These are phyloP conservation scores for Golubevia sp. DNA, from an alignment of 1,284 basidiomycete species.

Conservation along the genomic window DNA sequence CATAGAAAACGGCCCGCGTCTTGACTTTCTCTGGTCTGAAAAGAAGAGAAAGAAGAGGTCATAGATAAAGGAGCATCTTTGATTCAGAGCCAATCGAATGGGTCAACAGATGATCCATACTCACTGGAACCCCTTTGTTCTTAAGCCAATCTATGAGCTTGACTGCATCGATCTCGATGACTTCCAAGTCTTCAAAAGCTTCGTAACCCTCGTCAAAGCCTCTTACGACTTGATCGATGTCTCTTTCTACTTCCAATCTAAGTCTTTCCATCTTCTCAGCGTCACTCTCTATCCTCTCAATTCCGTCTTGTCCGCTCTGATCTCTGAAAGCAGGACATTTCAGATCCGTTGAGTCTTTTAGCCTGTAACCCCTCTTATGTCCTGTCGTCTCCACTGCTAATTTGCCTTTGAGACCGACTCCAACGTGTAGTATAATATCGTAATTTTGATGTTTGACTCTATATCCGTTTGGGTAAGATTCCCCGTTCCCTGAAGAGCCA, in stretches of 20 bases:
- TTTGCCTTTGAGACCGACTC: slow-evolving; percentile 16
- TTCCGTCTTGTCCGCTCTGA: background rate
- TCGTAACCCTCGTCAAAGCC: slow-evolving; percentile 22
- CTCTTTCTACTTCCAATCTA: background rate
- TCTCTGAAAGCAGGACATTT: background rate
- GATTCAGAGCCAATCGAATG: too few relatives aligned
- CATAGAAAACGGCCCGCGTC: slow-evolving; percentile 31
- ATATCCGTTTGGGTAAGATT: slow-evolving; percentile 16
- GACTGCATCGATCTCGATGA: slow-evolving; percentile 7
- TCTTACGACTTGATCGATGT: background rate
- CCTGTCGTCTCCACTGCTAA: slow-evolving; percentile 25
- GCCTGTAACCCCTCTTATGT: slow-evolving; percentile 19
- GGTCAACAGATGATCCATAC: background rate
- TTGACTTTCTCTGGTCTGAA: background rate
- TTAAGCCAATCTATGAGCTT: slow-evolving; percentile 14
- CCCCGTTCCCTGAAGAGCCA: slow-evolving; percentile 4
- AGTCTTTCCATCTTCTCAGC: slow-evolving; percentile 1
- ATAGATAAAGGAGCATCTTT: too few relatives aligned
- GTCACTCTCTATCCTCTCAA: background rate
- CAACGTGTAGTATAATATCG: slow-evolving; percentile 30
- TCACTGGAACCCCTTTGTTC: slow-evolving; percentile 10
- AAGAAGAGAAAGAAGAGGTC: too few relatives aligned
- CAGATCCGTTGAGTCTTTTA: slow-evolving; percentile 8
- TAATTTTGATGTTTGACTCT: slow-evolving; percentile 1
- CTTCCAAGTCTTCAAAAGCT: slow-evolving; percentile 9